Evolutionary conservation across 1,284 basidiomycete species (phyloP), one percentile per base, ranked within the genome.

Genomic region (Cryptococcus jaspeensis): DNA sequence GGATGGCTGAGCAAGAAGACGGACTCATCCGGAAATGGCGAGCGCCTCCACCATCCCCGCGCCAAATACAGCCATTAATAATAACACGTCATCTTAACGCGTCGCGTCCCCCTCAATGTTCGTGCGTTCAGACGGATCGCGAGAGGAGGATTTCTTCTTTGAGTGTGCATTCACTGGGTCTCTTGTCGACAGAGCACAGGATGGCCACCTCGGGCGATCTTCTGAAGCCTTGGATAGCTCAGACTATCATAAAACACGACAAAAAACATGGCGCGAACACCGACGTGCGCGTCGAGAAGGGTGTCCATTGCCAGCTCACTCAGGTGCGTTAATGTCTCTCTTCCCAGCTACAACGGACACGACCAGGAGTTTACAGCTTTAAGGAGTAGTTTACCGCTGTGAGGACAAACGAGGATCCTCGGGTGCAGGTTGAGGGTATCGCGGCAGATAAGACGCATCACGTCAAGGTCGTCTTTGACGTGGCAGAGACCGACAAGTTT

Each of bases 371-470:
- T 32, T 32, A 32, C 9, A 4, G 9, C 4, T 9, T 4, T 32
- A 9, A 9, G 28, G 28, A 9, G 9, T 18, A 59, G 57, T 59
- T 59, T 23, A 36, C 41, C 20, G 36, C 35, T 5, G 47, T 37
- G n/a, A 52, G 40, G 16, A 52, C 39, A 12, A 2, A n/a, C 1
- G 23, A 43, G 16, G 39, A 52, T 32, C 53, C 49, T 4, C 40
- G 45, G 11, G 55, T 53, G 49, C 50, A 63, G 38, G 47, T 58
- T 12, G 38, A 18, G 25, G 72, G 60, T 5, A 20, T 55, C 1
- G 57, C 70, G 3, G 53, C 60, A 2, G 72, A 74, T 50, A 32
- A 56, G 15, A 67, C 64, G 0, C 69, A 72, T 60, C 44, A 40
- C 16, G 52, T 69, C 4, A 23, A 42, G 16, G 67, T 67, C 16